phyloP scores from a whole-genome alignment of 331 rosid genomes.

The Quercus lobata region DNA sequence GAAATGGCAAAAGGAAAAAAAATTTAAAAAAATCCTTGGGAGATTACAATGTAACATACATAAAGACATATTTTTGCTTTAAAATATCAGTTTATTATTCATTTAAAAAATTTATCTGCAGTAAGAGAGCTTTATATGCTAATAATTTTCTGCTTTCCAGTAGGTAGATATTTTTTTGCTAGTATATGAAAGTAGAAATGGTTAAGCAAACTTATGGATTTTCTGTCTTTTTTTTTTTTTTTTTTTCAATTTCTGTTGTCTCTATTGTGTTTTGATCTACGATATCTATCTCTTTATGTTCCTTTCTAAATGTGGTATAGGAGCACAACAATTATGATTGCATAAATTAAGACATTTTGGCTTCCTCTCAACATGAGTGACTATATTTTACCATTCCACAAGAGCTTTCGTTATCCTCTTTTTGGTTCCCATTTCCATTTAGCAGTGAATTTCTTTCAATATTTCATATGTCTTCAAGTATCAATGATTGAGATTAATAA shows the following conservation, averaged over 20 bases:
- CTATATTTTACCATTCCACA: background rate
- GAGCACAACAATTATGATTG: background rate
- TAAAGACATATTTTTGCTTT: background rate
- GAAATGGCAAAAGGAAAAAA: too few species aligned
- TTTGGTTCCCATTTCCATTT: background rate
- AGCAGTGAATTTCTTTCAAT: background rate
- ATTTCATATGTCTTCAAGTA: background rate
- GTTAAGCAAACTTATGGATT: background rate
- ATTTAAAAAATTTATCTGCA: background rate
- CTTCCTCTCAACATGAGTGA: background rate
- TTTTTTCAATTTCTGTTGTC: background rate
- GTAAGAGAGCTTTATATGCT: constrained; percentile 1
- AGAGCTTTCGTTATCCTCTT: background rate
- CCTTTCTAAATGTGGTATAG: background rate
- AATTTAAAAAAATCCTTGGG: too few species aligned
- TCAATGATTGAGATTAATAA: background rate
- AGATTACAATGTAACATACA: background rate
- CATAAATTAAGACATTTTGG: background rate
- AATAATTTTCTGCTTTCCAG: background rate
- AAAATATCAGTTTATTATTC: background rate
- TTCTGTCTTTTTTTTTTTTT: background rate
- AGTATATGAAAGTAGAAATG: too few species aligned
- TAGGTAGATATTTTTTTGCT: background rate
- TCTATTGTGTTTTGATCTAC: background rate
- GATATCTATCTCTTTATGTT: background rate